These are phyloP conservation scores for Globisporangium carolinianum DNA, from an alignment of 352 stramenopile species.

Conservation along the genomic window DNA sequence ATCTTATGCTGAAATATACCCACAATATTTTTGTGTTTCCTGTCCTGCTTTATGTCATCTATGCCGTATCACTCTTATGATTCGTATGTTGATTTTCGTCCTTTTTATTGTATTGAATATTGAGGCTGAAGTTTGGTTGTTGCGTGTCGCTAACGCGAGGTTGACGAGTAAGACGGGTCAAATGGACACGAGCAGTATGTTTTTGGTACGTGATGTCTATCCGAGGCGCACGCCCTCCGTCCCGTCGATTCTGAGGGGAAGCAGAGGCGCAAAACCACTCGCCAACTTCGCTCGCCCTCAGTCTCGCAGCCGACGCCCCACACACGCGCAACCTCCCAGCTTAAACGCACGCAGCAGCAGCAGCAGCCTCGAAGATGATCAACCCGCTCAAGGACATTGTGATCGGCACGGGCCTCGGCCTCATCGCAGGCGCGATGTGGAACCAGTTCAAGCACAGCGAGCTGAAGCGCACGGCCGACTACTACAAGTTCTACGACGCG, in stretches of 20 bases:
- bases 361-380: slow-evolving; percentile 36
- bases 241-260: not conserved
- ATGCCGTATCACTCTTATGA: too few species aligned
- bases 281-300: not conserved
- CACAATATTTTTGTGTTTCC: too few species aligned
- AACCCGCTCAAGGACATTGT: slow-evolving; percentile 80
- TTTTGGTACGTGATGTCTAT: too few species aligned
- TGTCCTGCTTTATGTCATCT: too few species aligned
- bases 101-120: too few species aligned
- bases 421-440: slow-evolving; percentile 45
- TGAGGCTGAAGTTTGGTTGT: too few species aligned
- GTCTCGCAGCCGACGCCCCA: not conserved
- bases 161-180: too few species aligned
- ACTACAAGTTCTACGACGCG: slow-evolving; percentile 79
- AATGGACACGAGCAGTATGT: too few species aligned
- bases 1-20: too few species aligned
- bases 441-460: slow-evolving; percentile 62
- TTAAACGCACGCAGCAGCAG: not conserved
- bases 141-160: too few species aligned
- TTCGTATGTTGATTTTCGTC: too few species aligned
- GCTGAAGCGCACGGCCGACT: slow-evolving; percentile 66
- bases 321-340: not conserved
- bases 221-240: too few species aligned
- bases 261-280: not conserved
- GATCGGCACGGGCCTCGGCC: slow-evolving; percentile 60